These are phyloP conservation scores for Taiozyma sp. DNA, from an alignment of 1,139 yeast genomes.

Conservation along the genomic window DNA sequence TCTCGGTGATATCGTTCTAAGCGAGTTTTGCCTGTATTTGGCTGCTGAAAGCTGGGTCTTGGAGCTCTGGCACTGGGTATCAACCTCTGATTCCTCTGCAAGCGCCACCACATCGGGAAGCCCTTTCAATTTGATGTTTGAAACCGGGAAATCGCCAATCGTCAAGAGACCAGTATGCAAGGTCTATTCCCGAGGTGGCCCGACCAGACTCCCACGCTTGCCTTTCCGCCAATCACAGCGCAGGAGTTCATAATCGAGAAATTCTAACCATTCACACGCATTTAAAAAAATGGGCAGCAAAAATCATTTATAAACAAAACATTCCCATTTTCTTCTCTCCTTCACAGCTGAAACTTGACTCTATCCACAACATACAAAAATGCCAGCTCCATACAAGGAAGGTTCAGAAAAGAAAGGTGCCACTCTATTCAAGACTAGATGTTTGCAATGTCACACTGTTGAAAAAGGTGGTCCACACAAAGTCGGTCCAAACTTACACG, in stretches of 20 bases:
- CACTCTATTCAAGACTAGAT: conserved; percentile 95
- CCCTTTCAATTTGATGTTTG: background rate
- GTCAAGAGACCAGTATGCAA: background rate
- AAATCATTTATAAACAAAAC: background rate
- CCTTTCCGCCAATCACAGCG: background rate
- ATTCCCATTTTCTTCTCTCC: background rate
- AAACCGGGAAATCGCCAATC: background rate
- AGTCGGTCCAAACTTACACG: conserved; percentile 98
- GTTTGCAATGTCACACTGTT: conserved; percentile 97
- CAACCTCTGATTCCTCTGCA: background rate
- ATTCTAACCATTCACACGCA: background rate
- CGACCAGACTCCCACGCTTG: background rate
- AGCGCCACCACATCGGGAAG: background rate
- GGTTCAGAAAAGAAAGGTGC: conserved; percentile 98
- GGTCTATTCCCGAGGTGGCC: background rate
- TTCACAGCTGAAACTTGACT: background rate
- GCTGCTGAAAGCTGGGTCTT: background rate
- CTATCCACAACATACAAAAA: conserved; percentile 5
- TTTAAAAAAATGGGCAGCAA: background rate
- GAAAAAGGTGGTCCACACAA: conserved; percentile 97
- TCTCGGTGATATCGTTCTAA: background rate
- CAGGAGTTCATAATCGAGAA: background rate
- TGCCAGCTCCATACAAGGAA: conserved; percentile 30
- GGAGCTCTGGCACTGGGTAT: background rate
- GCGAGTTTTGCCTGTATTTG: background rate